These are phyloP conservation scores for Yarrowia sp. DNA, from an alignment of 805 yeast genomes.

Conservation along the genomic window DNA sequence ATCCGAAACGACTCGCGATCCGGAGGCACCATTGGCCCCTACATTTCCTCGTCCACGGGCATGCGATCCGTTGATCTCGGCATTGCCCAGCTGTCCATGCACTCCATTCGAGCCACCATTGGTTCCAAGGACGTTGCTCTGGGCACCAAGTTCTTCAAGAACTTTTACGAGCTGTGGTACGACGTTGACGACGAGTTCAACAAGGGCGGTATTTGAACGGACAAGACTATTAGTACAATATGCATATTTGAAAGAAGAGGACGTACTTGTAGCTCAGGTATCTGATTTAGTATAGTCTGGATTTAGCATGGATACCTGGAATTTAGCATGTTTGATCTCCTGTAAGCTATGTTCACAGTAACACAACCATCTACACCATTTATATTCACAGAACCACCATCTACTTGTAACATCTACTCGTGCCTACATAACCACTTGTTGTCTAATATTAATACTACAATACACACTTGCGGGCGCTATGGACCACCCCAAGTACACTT, in stretches of 20 bases:
- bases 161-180: constrained; percentile 73
- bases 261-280: too few species aligned
- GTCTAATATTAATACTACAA: background rate
- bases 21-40: constrained; percentile 87
- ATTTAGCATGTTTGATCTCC: too few species aligned
- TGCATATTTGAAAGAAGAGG: too few species aligned
- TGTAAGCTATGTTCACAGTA: too few species aligned
- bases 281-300: too few species aligned
- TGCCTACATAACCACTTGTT: too few species aligned
- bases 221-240: too few species aligned
- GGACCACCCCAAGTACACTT: constrained; percentile 1
- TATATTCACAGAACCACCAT: too few species aligned
- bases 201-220: constrained; percentile 40
- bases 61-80: constrained; percentile 69
- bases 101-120: constrained; percentile 79
- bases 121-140: constrained; percentile 78
- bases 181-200: constrained; percentile 49
- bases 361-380: too few species aligned
- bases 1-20: constrained; percentile 82
- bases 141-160: constrained; percentile 71
- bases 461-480: background rate
- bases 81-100: constrained; percentile 85
- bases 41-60: constrained; percentile 53
- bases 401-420: too few species aligned
- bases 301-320: too few species aligned